Conservation (phyloP, 2,329 filamentous ascomycete species). For the Ophiostoma perfectum region DNA sequence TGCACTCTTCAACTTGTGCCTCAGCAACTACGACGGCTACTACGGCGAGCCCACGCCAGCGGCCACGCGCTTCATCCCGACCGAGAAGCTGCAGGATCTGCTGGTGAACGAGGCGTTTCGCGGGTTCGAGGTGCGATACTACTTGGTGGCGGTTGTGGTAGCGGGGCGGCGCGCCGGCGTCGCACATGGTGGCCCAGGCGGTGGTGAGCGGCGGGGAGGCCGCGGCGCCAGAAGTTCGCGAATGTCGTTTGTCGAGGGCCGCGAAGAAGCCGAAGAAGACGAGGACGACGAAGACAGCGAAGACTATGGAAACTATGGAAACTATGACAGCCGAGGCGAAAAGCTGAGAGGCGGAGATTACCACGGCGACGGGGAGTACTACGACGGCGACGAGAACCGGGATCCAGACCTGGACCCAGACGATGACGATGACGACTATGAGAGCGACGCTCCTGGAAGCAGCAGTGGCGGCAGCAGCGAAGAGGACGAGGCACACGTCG, state of each 20-base stretch:
- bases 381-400: not conserved
- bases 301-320: not conserved
- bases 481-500: slow-evolving; percentile 77
- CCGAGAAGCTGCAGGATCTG: slow-evolving; percentile 85
- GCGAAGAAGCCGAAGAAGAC: not conserved
- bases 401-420: slow-evolving; percentile 2
- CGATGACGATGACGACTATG: not conserved
- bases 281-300: not conserved
- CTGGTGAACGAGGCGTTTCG: slow-evolving; percentile 92
- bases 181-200: not conserved
- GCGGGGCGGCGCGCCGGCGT: slow-evolving; percentile 9
- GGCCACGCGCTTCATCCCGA: slow-evolving; percentile 64
- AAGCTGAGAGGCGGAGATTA: slow-evolving; percentile 1
- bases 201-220: slow-evolving; percentile 6
- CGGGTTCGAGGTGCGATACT: slow-evolving; percentile 86
- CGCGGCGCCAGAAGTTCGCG: not conserved
- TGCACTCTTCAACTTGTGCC: not conserved
- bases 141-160: slow-evolving; percentile 83
- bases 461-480: slow-evolving; percentile 17
- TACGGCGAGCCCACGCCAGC: slow-evolving; percentile 32
- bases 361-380: not conserved
- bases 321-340: not conserved
- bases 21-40: slow-evolving; percentile 16
- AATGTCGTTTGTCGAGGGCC: not conserved
- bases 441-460: not conserved